Base-by-base conservation (phyloP, 2,329 filamentous ascomycete species). In the Sarocladium oryzae region DNA sequence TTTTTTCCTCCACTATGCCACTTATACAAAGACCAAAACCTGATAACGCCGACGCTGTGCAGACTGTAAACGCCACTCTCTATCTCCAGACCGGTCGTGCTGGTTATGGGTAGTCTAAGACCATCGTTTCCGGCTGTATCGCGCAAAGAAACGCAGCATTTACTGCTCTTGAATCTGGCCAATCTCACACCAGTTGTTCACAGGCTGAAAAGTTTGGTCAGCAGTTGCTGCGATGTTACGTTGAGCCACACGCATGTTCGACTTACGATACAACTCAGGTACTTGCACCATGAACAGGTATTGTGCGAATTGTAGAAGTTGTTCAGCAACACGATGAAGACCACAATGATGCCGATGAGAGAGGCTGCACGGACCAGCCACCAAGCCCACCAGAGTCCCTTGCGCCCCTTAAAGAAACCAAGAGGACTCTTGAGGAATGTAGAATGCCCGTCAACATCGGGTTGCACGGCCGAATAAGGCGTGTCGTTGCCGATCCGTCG, bases 301-400 rank as follows among this genome's bases (percentile, higher is more conserved):
- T 10, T 84, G 46, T 82, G 82, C 53, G 80, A 78, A 66, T 85
- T 80, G 70, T 97, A 97, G 66, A 99, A 99, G 71, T 96, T 93
- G 64, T 90, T 84, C 54, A 97, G 68, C 50, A 99, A 74, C 40
- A 96, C 71, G 55, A 96, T 87, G 65, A 97, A 96, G 1, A 86
- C 85, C 36, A 95, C 78, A 32, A 96, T 75, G 30, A 91, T 86
- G n/a, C 84, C 78, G 7, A 96, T 78, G 49, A 99, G 72, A 21
- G 86, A 85, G 0, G 79, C 89, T 1, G 80, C 88, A 16, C 93
- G 81, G 24, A 97, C 77, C 20, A 96, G 69, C 92, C 92, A 97
- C 93, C 93, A 99, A 5, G 74, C 86, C 93, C 93, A 99, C 93
- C 93, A 99, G 7, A 96, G 76, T 20, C 88, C 86, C 66, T 95